These are phyloP conservation scores for Chamaecrista fasciculata DNA, from an alignment of 306 rosid genomes.

Conservation along the genomic window DNA sequence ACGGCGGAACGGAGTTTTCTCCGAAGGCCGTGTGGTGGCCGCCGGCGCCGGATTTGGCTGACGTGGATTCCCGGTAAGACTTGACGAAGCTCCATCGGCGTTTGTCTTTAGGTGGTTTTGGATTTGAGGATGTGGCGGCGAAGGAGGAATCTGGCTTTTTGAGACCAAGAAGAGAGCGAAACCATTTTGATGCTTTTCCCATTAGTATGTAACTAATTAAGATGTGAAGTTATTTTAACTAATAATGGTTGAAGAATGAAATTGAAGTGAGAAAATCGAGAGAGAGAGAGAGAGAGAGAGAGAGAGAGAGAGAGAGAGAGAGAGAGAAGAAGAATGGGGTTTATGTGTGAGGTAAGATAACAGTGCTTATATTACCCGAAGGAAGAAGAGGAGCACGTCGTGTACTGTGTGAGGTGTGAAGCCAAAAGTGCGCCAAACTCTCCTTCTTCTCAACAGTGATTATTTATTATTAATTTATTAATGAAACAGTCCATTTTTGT, in stretches of 20 bases:
- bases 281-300: background rate
- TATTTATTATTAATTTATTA: background rate
- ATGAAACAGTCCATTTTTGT: no score
- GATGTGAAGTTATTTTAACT: background rate
- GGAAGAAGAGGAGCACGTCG: background rate
- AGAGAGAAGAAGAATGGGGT: background rate
- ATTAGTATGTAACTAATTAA: conserved; percentile 22
- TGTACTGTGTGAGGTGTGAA: no score
- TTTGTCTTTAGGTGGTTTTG: conserved; percentile 48
- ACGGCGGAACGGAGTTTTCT: background rate
- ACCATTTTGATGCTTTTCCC: conserved; percentile 85
- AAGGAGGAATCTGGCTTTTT: conserved; percentile 36
- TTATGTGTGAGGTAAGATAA: no score
- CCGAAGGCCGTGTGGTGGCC: background rate
- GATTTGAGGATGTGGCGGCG: background rate
- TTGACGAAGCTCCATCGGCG: conserved; percentile 84
- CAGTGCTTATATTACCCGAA: no score
- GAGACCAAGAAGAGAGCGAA: conserved; percentile 64
- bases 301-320: background rate
- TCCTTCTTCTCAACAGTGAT: background rate
- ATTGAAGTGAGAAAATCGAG: background rate
- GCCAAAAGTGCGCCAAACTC: background rate
- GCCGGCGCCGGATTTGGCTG: background rate
- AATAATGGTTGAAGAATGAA: background rate
- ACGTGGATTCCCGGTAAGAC: conserved; percentile 40